Base-by-base conservation (phyloP, 2,329 filamentous ascomycete genomes). In the Didymella pomorum region DNA sequence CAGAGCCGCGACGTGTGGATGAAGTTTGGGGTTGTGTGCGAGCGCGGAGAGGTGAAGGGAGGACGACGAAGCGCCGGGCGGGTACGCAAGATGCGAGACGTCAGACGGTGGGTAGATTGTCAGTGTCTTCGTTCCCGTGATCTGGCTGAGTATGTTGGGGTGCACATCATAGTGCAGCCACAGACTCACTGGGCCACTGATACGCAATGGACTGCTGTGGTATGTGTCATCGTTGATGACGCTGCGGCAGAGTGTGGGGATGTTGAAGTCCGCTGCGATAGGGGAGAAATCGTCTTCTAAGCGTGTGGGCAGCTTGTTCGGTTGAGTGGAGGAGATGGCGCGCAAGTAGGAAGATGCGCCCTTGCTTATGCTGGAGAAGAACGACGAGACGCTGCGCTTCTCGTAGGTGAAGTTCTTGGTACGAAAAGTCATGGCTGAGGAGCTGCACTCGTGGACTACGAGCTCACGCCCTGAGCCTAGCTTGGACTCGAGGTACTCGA, bases 131-230 rank as follows among this genome's bases (percentile, higher is more conserved):
- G 84, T 83, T 4, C 93, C 92, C 35, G 80, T 79, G 50, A 96
- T 83, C 72, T 97, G 93, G 69, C 89, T 92, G 60, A 95, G 89
- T 3, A 96, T 82, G 69, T 96, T 97, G 48, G 92, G 91, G 84
- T 96, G 93, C 16, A 95, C 91, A 77, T 96, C 91, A 79, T 95
- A 96, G 76, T 96, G 92, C 29, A 96, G 81, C 93, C 93, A 97
- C 86, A 97, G 91, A 39, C 88, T 89, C 11, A 94, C 90, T 1
- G 86, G 86, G 0, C 91, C 91, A 4, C 90, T 94, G 59, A 96
- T 87, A 20, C 92, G 85, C 23, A 96, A 78, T 0, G 93, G 88
- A 2, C 91, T 93, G 73, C 89, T 94, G 72, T 96, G 92, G 3
- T 85, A 76, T 4, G 91, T 86, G 14, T 52, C 16, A 6, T 58